Conservation (phyloP, 75 land plant genomes). For the Picea glauca region DNA sequence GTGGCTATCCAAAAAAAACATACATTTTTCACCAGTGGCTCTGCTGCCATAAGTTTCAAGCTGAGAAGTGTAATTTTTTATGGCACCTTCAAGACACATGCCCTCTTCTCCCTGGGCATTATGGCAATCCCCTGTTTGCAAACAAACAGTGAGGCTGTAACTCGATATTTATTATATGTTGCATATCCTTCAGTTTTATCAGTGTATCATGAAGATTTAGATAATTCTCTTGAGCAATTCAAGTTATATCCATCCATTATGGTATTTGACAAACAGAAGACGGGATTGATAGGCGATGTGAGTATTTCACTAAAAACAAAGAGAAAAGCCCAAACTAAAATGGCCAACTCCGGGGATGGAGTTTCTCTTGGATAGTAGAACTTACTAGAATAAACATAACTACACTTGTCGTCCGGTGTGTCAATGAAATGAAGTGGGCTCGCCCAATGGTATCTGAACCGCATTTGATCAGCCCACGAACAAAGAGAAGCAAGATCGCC, state of each 20-base stretch:
- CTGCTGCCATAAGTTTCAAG: constrained; percentile 31
- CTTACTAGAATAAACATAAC: constrained; percentile 36
- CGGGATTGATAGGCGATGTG: no score
- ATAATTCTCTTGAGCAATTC: no score
- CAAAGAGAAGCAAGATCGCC: constrained; percentile 36
- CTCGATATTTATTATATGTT: no score
- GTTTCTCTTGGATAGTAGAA: neutral
- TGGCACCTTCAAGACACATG: constrained; percentile 72
- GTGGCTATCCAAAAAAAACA: neutral
- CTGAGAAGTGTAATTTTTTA: constrained; percentile 65
- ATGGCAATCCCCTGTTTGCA: constrained; percentile 70
- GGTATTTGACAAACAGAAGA: no score
- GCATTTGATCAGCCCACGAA: constrained; percentile 58
- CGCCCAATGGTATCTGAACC: constrained; percentile 27
- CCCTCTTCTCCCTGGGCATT: constrained; percentile 47
- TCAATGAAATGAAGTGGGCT: constrained; percentile 44
- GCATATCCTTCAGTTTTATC: no score
- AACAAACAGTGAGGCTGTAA: no score
- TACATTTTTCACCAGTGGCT: neutral
- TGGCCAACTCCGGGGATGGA: no score
- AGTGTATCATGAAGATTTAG: no score
- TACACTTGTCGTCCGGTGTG: constrained; percentile 38
- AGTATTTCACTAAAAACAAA: no score
- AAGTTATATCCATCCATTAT: no score
- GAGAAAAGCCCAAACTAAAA: no score